Conservation (phyloP, 208 protist genomes). For the Zelonia costaricensis region DNA sequence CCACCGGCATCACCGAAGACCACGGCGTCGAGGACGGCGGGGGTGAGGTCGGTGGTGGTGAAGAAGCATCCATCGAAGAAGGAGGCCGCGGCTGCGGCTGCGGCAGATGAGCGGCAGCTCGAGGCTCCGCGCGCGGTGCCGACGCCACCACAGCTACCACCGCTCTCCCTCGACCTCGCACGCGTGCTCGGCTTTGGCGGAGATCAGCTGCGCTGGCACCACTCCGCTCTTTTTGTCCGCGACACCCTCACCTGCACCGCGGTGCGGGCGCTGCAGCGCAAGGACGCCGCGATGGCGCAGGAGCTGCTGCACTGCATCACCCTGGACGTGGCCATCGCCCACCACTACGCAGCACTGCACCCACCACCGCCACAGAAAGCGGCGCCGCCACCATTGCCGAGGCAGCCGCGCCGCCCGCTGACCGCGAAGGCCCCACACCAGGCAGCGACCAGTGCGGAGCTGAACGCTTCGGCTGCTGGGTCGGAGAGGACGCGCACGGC, state of each 20-base stretch:
- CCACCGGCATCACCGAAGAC: background rate
- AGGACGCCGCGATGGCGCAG: slow-evolving; percentile 22
- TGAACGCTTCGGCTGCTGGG: background rate
- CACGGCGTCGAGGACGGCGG: background rate
- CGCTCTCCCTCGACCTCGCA: slow-evolving; percentile 14
- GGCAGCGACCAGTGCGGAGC: too few relatives aligned
- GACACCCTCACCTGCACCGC: slow-evolving; percentile 24
- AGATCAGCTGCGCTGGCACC: slow-evolving; percentile 10
- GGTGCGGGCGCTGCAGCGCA: slow-evolving; percentile 24
- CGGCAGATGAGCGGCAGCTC: background rate
- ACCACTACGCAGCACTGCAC: slow-evolving; percentile 14
- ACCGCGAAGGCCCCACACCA: too few relatives aligned
- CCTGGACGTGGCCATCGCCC: slow-evolving; percentile 23
- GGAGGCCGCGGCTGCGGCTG: background rate
- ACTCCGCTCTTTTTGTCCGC: slow-evolving; percentile 14
- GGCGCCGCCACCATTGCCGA: too few relatives aligned
- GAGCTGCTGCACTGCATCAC: slow-evolving; percentile 29
- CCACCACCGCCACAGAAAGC: too few relatives aligned
- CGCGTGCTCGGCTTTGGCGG: slow-evolving; percentile 24
- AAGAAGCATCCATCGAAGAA: background rate
- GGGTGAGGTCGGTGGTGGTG: background rate
- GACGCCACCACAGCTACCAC: background rate
- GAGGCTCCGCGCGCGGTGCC: background rate
- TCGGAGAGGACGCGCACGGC: background rate
- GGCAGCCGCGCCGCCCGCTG: too few relatives aligned